A percentile compares a stretch with the other conserved stretches of the same genome.
These are phyloP conservation scores for Stachybotrys echinatus DNA, from an alignment of 2,329 filamentous ascomycete genomes.

Conservation along the genomic window DNA sequence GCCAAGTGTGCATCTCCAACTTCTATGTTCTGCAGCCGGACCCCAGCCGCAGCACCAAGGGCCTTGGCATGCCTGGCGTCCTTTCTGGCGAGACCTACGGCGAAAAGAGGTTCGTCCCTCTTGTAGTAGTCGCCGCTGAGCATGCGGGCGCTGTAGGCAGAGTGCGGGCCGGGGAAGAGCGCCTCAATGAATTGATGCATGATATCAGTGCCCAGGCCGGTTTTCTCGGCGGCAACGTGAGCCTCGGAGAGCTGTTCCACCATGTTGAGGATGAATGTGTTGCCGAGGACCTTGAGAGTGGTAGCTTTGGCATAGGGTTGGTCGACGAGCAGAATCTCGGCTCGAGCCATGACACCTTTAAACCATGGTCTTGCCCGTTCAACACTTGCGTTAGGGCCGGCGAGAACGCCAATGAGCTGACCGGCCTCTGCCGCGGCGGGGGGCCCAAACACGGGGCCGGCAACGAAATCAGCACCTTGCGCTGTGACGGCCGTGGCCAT, in stretches of 20 bases:
- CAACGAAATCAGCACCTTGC: slow-evolving; percentile 68
- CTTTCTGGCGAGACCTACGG: slow-evolving; percentile 76
- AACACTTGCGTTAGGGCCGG: slow-evolving; percentile 57
- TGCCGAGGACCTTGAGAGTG: slow-evolving; percentile 76
- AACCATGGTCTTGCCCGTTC: slow-evolving; percentile 64
- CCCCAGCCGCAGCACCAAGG: slow-evolving; percentile 59
- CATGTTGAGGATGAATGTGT: slow-evolving; percentile 81
- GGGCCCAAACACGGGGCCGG: slow-evolving; percentile 64
- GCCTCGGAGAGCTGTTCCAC: slow-evolving; percentile 75
- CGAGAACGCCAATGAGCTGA: slow-evolving; percentile 66
- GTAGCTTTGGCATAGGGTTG: slow-evolving; percentile 65
- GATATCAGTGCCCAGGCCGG: slow-evolving; percentile 64
- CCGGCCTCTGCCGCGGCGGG: slow-evolving; percentile 67
- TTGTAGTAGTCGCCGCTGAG: slow-evolving; percentile 69
- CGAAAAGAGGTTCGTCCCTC: slow-evolving; percentile 74
- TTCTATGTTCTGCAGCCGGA: slow-evolving; percentile 59
- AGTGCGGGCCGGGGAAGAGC: slow-evolving; percentile 72
- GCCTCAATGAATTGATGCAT: slow-evolving; percentile 67
- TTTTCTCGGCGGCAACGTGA: slow-evolving; percentile 74
- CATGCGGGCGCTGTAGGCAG: slow-evolving; percentile 72
- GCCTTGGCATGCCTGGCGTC: slow-evolving; percentile 70
- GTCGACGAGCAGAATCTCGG: slow-evolving; percentile 64
- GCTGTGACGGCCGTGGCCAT: slow-evolving; percentile 52
- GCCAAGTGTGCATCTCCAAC: slow-evolving; percentile 64
- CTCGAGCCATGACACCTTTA: slow-evolving; percentile 64